Base-by-base conservation (phyloP, 2,329 filamentous ascomycete genomes). In the Claviceps digitariae region DNA sequence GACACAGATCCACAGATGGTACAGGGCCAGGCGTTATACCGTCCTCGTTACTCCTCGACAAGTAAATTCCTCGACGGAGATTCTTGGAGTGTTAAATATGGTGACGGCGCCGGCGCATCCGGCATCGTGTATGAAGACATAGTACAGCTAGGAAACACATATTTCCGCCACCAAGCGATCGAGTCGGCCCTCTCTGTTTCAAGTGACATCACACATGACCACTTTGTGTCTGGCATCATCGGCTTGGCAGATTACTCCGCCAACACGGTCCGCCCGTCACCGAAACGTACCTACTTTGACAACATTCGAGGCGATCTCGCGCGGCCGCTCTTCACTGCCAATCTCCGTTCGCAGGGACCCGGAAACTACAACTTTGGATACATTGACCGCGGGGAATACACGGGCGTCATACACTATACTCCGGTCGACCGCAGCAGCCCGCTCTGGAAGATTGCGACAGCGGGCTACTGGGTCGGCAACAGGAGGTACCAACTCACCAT, bases 81-180 rank as follows among this genome's bases (percentile, higher is more conserved):
- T 57, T 73, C 66, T 25, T 87, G 82, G 82, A 65, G 66, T 7
- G 82, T 86, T 61, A 68, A 63, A 17, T 87, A 87, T 59, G 83
- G 81, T 25, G 84, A 87, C 58, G 79, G 80, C 15, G 80, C 78
- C 46, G 73, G 73, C 41, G 84, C 84, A 20, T 72, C 67, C 47
- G 84, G 84, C 44, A 74, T 76, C 49, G 83, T 87, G 52, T 86
- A 83, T 66, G 74, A 72, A 31, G 84, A 87, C 64, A 78, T 72
- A 48, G 83, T 87, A 44, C 69, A 70, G 23, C 74, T 87, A 27
- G 83, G 81, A 47, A 70, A 71, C 31, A 76, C 83, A 2, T 78
- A 72, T 29, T 81, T 82, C 36, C 73, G 73, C 2, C 63, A 66
- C 2, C 84, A 87, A 66, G 81, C 82, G 9, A 77, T 88, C 12